phyloP scores from a whole-genome alignment of 2,329 filamentous ascomycete genomes.

The Parascedosporium putredinis region DNA sequence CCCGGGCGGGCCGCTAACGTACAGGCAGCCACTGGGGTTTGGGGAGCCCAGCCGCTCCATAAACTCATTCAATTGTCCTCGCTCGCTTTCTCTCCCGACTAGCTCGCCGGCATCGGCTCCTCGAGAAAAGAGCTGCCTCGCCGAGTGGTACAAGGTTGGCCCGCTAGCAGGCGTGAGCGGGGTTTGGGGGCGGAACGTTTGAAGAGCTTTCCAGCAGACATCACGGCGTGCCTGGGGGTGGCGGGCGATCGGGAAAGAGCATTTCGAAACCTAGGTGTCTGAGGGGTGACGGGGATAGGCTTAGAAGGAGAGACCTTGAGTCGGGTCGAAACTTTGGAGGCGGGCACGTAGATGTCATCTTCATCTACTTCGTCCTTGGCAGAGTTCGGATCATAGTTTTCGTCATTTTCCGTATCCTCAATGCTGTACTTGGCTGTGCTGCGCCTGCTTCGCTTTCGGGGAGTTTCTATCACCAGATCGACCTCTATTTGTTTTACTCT shows the following conservation, averaged over 20 bases:
- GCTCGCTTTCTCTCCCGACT: conserved; percentile 64
- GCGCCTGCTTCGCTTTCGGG: conserved; percentile 37
- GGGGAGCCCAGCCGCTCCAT: conserved; percentile 52
- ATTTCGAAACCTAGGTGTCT: conserved; percentile 71
- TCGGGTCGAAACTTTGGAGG: conserved; percentile 16
- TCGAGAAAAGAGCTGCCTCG: conserved; percentile 76
- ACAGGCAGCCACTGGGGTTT: conserved; percentile 68
- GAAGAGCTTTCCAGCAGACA: conserved; percentile 62
- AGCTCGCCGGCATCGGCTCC: conserved; percentile 65
- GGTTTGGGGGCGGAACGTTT: conserved; percentile 73
- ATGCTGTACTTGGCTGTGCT: conserved; percentile 26
- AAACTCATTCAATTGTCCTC: conserved; percentile 57
- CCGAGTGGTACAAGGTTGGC: conserved; percentile 75
- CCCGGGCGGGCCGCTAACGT: conserved; percentile 89
- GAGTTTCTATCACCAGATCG: conserved; percentile 17
- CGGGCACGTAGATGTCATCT: conserved; percentile 12
- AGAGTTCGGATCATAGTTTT: conserved; percentile 33
- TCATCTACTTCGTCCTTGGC: conserved; percentile 24
- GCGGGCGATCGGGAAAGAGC: conserved; percentile 59
- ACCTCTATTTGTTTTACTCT: conserved; percentile 2
- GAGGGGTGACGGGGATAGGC: conserved; percentile 49
- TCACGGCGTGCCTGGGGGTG: conserved; percentile 77
- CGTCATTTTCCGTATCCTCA: conserved; percentile 59
- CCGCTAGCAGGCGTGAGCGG: conserved; percentile 57
- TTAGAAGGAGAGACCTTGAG: conserved; percentile 19